Base-by-base conservation (phyloP, 192 early-diverging fungal genomes). In the Coemansia brasiliensis region DNA sequence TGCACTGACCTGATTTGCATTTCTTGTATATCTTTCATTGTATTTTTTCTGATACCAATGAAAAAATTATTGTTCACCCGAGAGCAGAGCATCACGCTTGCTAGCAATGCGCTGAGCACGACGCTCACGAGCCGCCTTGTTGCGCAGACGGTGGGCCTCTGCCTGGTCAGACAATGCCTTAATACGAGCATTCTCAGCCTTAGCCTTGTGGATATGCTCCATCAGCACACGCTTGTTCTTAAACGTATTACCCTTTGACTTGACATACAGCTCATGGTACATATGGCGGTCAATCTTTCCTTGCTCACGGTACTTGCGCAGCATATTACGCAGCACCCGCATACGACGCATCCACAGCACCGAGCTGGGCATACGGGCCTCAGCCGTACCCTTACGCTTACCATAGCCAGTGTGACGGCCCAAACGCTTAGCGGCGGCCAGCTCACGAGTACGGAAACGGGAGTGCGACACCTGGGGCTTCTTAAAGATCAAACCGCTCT, bases 181-280 rank as follows among this genome's bases (percentile, higher is more conserved):
- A 64, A 87, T 83, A 86, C 95, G 91, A 59, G 89, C 82, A 83
- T 96, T 94, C 85, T 98, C 94, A 46, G 95, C 93, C 91, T 98
- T 98, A 72, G 90, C 92, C 87, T 95, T 96, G 88, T 96, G 94
- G 83, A 98, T 98, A 84, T 92, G 92, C 84, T 98, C 95, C 92
- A 98, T 98, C 42, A 98, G 80, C 61, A 98, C 95, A 83, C 95
- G 91, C 90, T 98, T 98, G 93, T 95, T 98, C 91, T 98, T 98
- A 87, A 98, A 98, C 57, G 93, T 93, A 84, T 95, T 96, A 95
- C 95, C 95, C 92, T 98, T 98, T 58, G 93, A 85, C 88, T 95
- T 96, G 74, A 95, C 77, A 88, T 98, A 98, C 67, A 98, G 86
- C 70, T 84, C 79, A 83, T 94, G 95, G 89, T 96, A 94, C 89